Conservation (phyloP, 495 filamentous ascomycete species). For the Penicillium pulvis region DNA sequence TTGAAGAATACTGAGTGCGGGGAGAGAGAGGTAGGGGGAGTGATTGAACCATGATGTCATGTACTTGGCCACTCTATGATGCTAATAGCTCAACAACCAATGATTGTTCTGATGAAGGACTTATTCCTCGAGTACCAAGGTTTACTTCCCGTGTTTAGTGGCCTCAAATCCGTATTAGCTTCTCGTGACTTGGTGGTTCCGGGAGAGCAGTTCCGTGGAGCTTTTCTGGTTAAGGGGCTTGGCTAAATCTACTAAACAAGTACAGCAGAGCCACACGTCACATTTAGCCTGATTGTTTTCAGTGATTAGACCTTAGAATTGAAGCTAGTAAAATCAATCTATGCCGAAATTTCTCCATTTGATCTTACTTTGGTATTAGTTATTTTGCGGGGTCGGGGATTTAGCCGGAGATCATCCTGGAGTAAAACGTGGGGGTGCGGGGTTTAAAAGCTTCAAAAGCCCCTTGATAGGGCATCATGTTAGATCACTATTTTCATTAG, state of each 20-base stretch:
- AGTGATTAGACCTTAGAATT: background rate
- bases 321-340: background rate
- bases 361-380: background rate
- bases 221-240: background rate
- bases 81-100: background rate
- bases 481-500: background rate
- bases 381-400: constrained; percentile 10
- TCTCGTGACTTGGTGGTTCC: background rate
- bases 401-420: constrained; percentile 1
- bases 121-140: background rate
- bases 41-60: constrained; percentile 28
- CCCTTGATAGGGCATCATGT: background rate
- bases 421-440: background rate
- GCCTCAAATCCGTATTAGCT: background rate
- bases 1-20: background rate
- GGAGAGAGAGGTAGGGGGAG: background rate
- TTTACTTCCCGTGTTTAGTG: background rate
- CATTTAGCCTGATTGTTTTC: background rate
- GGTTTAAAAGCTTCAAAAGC: background rate
- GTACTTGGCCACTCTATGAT: background rate
- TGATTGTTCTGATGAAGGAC: background rate
- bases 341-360: background rate
- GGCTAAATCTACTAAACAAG: background rate
- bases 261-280: background rate
- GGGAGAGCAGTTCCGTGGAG: background rate